Evolutionary conservation across 805 yeast species (phyloP).

Genomic region (Tetrapisispora fleetii): DNA sequence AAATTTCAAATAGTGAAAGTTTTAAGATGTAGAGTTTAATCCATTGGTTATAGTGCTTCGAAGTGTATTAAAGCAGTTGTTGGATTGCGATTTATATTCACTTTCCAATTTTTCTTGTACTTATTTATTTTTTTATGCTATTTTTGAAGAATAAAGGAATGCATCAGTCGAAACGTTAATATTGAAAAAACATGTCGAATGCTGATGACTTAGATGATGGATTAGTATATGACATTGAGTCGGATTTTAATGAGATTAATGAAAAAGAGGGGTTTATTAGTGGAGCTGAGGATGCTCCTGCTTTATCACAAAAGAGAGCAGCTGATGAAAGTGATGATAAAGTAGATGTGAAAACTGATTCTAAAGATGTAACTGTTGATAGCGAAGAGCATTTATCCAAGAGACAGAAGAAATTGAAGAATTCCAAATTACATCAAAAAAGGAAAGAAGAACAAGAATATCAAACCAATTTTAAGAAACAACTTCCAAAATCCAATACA

Average conservation of each 20-base stretch:
- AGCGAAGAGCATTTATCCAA: constrained; percentile 21
- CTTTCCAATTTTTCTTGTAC: too few relatives aligned
- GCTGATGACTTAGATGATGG: constrained; percentile 80
- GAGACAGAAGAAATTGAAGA: constrained; percentile 26
- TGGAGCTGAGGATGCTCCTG: neutral
- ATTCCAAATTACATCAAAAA: constrained; percentile 44
- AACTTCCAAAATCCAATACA: constrained; percentile 44
- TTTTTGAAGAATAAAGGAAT: neutral
- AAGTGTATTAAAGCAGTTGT: neutral
- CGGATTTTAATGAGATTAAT: constrained; percentile 22
- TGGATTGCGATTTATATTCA: too few relatives aligned
- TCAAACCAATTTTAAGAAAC: constrained; percentile 48
- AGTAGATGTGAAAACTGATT: neutral
- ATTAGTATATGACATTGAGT: constrained; percentile 42
- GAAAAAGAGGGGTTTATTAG: constrained; percentile 13
- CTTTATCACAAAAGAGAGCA: constrained; percentile 14
- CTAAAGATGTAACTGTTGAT: constrained; percentile 3
- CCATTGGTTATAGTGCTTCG: neutral
- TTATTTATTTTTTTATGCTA: too few relatives aligned
- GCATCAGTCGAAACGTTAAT: too few relatives aligned
- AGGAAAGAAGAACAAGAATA: constrained; percentile 59
- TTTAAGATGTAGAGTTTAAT: neutral
- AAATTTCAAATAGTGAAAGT: neutral
- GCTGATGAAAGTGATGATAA: constrained; percentile 5
- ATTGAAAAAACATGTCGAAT: constrained; percentile 16